Evolutionary conservation across 768 basidiomycete genomes (phyloP).

Genomic region (Grammothele lineata): DNA sequence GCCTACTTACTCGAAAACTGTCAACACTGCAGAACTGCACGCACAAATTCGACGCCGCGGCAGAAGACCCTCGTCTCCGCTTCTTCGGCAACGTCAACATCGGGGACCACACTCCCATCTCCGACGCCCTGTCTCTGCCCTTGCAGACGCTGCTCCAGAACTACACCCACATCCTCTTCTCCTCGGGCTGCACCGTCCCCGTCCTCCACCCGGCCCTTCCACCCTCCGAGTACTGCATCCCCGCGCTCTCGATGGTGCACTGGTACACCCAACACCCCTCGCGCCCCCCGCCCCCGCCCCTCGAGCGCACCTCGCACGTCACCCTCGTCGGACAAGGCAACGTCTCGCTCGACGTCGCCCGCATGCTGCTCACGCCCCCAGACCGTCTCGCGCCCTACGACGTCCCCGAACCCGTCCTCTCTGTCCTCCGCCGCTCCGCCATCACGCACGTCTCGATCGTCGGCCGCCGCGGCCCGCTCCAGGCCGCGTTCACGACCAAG

Average conservation of each 20-base stretch:
- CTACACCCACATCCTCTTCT: slow-evolving; percentile 85
- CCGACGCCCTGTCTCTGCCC: slow-evolving; percentile 53
- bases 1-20: background rate
- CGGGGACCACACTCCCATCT: slow-evolving; percentile 35
- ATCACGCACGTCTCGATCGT: slow-evolving; percentile 81
- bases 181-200: slow-evolving; percentile 78
- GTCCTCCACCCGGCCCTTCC: slow-evolving; percentile 51
- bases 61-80: slow-evolving; percentile 72
- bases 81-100: slow-evolving; percentile 92
- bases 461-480: slow-evolving; percentile 80
- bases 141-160: slow-evolving; percentile 56
- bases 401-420: slow-evolving; percentile 70
- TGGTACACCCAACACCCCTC: slow-evolving; percentile 97
- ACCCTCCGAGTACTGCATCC: slow-evolving; percentile 47
- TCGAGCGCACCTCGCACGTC: slow-evolving; percentile 65
- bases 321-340: slow-evolving; percentile 93
- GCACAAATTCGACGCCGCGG: slow-evolving; percentile 86
- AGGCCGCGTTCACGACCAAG: slow-evolving; percentile 90
- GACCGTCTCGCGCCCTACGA: slow-evolving; percentile 66
- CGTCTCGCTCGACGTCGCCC: slow-evolving; percentile 88
- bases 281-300: slow-evolving; percentile 41
- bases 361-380: slow-evolving; percentile 78
- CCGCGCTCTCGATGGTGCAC: slow-evolving; percentile 83
- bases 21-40: slow-evolving; percentile 76
- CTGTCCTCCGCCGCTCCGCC: slow-evolving; percentile 53